A percentile compares a stretch with the other conserved stretches of the same genome.
These are phyloP conservation scores for Cercospora sojina DNA, from an alignment of 2,329 filamentous ascomycete species.

Conservation along the genomic window DNA sequence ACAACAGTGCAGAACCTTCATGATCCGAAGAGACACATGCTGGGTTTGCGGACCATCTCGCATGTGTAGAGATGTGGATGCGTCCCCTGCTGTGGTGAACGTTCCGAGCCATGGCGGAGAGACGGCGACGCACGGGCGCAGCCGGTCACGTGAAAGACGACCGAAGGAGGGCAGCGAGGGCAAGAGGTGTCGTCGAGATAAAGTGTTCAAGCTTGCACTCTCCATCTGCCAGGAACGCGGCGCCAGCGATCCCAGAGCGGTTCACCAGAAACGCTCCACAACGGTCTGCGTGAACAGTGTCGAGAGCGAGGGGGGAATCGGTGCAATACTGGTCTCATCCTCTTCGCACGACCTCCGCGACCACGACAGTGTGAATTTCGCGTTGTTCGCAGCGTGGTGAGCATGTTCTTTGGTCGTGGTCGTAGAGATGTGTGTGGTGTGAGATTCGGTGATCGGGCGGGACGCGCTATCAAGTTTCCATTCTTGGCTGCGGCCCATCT, in stretches of 20 bases:
- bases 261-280: slow-evolving; percentile 5
- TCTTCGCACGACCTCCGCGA: slow-evolving; percentile 7
- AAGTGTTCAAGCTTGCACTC: slow-evolving; percentile 11
- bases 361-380: background rate
- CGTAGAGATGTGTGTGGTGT: background rate
- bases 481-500: slow-evolving; percentile 1
- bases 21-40: background rate
- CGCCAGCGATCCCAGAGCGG: slow-evolving; percentile 10
- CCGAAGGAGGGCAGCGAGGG: background rate
- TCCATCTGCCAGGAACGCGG: slow-evolving; percentile 13
- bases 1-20: background rate
- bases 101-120: background rate
- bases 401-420: background rate
- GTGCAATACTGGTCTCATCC: background rate
- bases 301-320: background rate
- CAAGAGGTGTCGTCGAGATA: slow-evolving; percentile 20
- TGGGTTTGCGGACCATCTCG: background rate
- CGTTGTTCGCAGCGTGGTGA: background rate
- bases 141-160: background rate
- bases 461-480: slow-evolving; percentile 6
- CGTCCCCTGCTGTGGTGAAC: background rate
- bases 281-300: background rate
- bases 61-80: background rate
- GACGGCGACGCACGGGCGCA: background rate
- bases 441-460: background rate